These are phyloP conservation scores for Sugiyamaella xylanicola DNA, from an alignment of 1,139 yeast species.

Conservation along the genomic window DNA sequence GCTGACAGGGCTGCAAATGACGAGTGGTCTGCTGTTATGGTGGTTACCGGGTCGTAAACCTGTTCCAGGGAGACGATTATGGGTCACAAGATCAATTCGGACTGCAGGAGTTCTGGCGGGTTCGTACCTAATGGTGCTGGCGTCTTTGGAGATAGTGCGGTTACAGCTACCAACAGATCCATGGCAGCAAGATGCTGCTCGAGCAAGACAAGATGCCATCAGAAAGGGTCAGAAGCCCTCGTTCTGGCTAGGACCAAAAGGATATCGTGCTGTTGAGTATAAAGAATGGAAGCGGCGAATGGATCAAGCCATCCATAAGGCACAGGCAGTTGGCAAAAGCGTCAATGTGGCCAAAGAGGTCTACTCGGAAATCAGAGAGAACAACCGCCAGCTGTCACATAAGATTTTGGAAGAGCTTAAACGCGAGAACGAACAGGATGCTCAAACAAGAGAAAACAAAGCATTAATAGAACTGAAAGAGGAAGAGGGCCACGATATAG, in stretches of 20 bases:
- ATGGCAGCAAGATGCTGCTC: constrained; percentile 42
- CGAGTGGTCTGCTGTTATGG: constrained; percentile 38
- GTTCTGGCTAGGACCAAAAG: constrained; percentile 42
- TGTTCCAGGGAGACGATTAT: constrained; percentile 27
- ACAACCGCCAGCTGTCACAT: constrained; percentile 30
- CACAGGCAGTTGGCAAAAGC: constrained; percentile 23
- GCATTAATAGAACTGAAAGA: constrained; percentile 25
- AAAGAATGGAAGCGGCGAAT: constrained; percentile 39
- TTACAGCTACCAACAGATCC: constrained; percentile 40
- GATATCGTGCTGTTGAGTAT: constrained; percentile 37
- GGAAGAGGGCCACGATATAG: constrained; percentile 11
- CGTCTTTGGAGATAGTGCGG: constrained; percentile 39
- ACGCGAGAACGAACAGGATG: constrained; percentile 23
- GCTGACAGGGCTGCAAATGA: constrained; percentile 36
- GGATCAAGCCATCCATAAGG: constrained; percentile 27
- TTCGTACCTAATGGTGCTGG: constrained; percentile 34
- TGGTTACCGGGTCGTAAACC: constrained; percentile 36
- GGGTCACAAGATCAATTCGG: constrained; percentile 34
- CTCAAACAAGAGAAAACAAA: constrained; percentile 20
- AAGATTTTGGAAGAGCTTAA: constrained; percentile 31
- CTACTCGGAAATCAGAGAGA: constrained; percentile 29
- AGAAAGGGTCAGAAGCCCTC: constrained; percentile 30
- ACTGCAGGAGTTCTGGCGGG: constrained; percentile 36
- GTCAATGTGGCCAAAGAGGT: constrained; percentile 25
- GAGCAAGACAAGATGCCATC: constrained; percentile 34